Conservation (phyloP, 441 rosid species). For the California macrophylla region DNA sequence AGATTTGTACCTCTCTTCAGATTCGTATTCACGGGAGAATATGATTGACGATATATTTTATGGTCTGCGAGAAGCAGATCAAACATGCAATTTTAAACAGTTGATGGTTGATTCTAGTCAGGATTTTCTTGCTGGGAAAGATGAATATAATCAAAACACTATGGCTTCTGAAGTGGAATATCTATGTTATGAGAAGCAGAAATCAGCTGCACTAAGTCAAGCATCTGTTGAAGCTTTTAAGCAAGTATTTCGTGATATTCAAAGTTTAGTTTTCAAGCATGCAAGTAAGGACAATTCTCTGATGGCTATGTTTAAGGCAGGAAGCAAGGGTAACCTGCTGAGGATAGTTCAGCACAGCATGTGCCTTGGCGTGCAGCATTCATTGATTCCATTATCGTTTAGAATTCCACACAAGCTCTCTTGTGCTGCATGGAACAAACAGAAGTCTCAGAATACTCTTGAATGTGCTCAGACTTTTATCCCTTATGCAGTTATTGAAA, state of each 20-base stretch:
- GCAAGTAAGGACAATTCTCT: slow-evolving; percentile 57
- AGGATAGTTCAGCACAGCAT: slow-evolving; percentile 84
- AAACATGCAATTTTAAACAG: slow-evolving; percentile 54
- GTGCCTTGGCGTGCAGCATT: slow-evolving; percentile 83
- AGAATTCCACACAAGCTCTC: slow-evolving; percentile 67
- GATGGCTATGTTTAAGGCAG: slow-evolving; percentile 73
- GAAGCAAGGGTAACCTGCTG: slow-evolving; percentile 84
- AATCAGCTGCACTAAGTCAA: slow-evolving; percentile 70
- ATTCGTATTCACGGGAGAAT: slow-evolving; percentile 38
- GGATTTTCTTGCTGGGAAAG: slow-evolving; percentile 45
- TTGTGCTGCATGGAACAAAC: slow-evolving; percentile 63
- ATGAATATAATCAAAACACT: slow-evolving; percentile 24
- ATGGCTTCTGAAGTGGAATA: slow-evolving; percentile 32
- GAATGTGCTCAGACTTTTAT: slow-evolving; percentile 50
- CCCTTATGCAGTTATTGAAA: slow-evolving; percentile 67
- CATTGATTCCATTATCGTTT: slow-evolving; percentile 68
- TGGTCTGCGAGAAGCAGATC: slow-evolving; percentile 61
- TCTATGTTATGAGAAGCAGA: slow-evolving; percentile 62
- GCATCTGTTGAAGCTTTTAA: slow-evolving; percentile 75
- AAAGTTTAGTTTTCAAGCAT: slow-evolving; percentile 54
- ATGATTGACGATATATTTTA: slow-evolving; percentile 58
- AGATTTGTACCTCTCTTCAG: slow-evolving; percentile 61
- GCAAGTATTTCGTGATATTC: slow-evolving; percentile 69
- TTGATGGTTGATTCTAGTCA: slow-evolving; percentile 58
- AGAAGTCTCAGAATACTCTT: slow-evolving; percentile 25